Evolutionary conservation across 352 stramenopile genomes (phyloP), one percentile per base, ranked within the genome.

Genomic region (Globisporangium abappressorium): DNA sequence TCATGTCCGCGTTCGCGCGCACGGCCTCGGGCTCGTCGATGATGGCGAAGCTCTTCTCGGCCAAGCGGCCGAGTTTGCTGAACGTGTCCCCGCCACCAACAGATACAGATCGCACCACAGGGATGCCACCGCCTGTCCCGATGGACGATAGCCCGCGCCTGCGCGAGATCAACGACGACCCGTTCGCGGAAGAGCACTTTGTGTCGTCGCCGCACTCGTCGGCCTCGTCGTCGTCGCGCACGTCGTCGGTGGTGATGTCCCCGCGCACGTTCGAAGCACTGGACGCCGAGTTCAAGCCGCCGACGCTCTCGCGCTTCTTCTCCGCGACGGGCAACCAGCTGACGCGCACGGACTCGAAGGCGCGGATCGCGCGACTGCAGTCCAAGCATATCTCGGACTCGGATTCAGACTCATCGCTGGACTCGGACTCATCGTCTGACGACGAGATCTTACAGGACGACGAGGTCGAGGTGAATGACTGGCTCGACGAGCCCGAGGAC

Each of bases 401-500:
- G 58, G 63, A 68, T 9, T 81, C 75, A 0, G 57, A 84, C 22
- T 71, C 79, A 41, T 83, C 64, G 20, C 57, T 70, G 7, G 71
- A 79, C 8, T 73, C 67, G 14, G 78, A 86, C 28, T 74, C 69
- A 9, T 70, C 64, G 4, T 68, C 57, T 8, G 69, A 74, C 41
- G 76, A 80, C 57, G 76, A 80, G 22, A 46, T 77, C 22, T 26
- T 77, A 2, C 64, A 63, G 20, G 80, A 87, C 1, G 84, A 90
- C 33, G 85, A 91, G 24, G 60, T 89, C 3, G 70, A 82, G 56
- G 74, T 93, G 15, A 87, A 76, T 61, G 85, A 93, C 70, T 93
- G 85, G 85, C 84, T 93, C 22, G 85, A 91, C 71, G 85, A 92
- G 38, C 79, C 80, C 0, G 78, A 91, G 28, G 81, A 90, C 62